A percentile compares a stretch with the other conserved stretches of the same genome.
phyloP scores from a whole-genome alignment of 805 yeast species.

The Candida manassasensis region DNA sequence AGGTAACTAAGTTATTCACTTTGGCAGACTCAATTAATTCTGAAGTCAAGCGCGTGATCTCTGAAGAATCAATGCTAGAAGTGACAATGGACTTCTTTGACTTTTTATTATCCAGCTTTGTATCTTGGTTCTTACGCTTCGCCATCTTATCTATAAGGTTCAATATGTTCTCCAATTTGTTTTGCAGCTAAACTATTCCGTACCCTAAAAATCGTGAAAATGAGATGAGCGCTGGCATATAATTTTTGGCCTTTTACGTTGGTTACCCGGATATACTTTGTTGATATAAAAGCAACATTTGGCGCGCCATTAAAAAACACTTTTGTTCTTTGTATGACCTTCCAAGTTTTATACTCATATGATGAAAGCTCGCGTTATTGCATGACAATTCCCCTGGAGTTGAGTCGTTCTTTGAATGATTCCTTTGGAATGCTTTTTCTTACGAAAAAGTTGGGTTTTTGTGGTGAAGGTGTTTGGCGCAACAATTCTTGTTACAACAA shows the following conservation, averaged over 20 bases:
- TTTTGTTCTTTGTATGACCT: conserved; percentile 46
- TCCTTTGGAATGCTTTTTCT: conserved; percentile 32
- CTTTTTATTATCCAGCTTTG: conserved; percentile 1
- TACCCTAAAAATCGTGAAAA: conserved; percentile 4
- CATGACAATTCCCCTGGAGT: conserved; percentile 40
- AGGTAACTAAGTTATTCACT: conserved; percentile 50
- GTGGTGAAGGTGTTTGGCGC: conserved; percentile 50
- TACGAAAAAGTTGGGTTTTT: conserved; percentile 36
- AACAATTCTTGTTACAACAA: conserved; percentile 42
- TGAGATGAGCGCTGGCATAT: conserved; percentile 6
- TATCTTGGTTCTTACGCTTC: background rate
- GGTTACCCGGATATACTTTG: conserved; percentile 1
- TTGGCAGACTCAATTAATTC: conserved; percentile 38
- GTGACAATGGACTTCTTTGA: background rate
- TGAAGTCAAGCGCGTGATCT: conserved; percentile 19
- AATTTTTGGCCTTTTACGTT: no score
- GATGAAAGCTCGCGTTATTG: conserved; percentile 58
- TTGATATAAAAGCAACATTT: background rate
- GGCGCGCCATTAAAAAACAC: background rate
- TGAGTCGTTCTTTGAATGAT: conserved; percentile 31
- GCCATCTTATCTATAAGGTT: background rate
- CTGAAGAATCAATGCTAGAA: conserved; percentile 12
- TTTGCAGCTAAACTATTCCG: no score
- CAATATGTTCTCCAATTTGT: no score
- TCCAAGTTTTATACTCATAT: conserved; percentile 59